Evolutionary conservation across 2,329 filamentous ascomycete genomes (phyloP), one percentile per base, ranked within the genome.

Genomic region (Colletotrichum ledebouriae): DNA sequence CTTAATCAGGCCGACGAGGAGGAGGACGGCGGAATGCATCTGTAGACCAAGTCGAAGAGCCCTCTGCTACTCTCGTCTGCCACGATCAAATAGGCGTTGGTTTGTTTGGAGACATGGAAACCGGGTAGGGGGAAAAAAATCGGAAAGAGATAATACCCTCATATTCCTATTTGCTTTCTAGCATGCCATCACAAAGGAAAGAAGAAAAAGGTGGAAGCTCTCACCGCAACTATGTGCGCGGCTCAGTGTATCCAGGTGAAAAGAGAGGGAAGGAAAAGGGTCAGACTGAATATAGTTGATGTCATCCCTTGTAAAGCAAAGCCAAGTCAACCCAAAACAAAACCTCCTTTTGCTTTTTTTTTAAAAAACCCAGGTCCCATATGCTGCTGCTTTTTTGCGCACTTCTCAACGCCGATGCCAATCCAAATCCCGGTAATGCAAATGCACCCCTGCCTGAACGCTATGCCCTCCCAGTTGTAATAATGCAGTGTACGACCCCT

Each of bases 11-110:
- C 83, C 2, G 82, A 82, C 6, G 82, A 82, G 22, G 82, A 84
- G 9, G 81, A 75, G 12, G 74, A 82, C 12, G 84, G 84, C 20
- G 89, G 90, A 1, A 82, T 92, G 81, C 88, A 92, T 79, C 77
- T 92, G 52, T 92, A 76, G 82, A 44, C 13, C 29, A 46, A 29
- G 12, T n/a, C 11, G 4, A 11, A 11, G 56, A 33, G 9, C 12
- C 33, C 12, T 22, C 17, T n/a, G 5, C 17, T 5, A 25, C 15
- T 39, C 13, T 37, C n/a, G 46, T n/a, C 20, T 17, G 17, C 52
- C 15, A 60, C 7, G 22, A 41, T 41, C 1, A 55, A 41, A 55
- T 11, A 20, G 17, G 33, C 13, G 52, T 17, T 34, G 29, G 34
- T 37, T 22, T n/a, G n/a, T 39, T 39, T 0, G 17, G 52, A 55